These are phyloP conservation scores for Pisolithus microcarpus DNA, from an alignment of 768 basidiomycete genomes.

Conservation along the genomic window DNA sequence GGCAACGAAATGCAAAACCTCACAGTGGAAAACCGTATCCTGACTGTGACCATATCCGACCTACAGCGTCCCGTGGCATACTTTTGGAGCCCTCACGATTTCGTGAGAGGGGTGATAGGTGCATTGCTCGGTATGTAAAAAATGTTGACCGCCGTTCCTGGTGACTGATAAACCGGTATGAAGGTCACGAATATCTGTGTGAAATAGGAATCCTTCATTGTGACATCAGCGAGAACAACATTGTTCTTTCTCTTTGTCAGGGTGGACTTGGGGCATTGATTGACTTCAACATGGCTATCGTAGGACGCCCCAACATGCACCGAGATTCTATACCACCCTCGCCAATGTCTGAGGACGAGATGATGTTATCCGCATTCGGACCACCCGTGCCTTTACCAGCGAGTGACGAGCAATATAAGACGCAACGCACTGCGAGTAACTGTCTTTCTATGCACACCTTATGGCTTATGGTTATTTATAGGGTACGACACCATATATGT, in stretches of 20 bases:
- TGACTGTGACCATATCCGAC: background rate
- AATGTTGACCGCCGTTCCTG: background rate
- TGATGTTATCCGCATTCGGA: too few species aligned
- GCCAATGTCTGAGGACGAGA: too few species aligned
- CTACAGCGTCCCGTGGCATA: slow-evolving; percentile 9
- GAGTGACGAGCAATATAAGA: background rate
- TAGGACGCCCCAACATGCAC: background rate
- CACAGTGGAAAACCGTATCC: background rate
- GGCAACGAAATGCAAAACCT: background rate
- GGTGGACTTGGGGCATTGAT: slow-evolving; percentile 17
- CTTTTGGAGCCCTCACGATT: slow-evolving; percentile 14
- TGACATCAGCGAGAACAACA: slow-evolving; percentile 29
- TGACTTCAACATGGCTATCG: background rate
- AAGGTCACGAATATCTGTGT: slow-evolving; percentile 14
- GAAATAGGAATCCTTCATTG: slow-evolving; percentile 22
- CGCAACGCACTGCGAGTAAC: slow-evolving; percentile 1
- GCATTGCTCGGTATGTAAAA: slow-evolving; percentile 7
- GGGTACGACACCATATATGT: slow-evolving; percentile 11
- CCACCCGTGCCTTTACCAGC: background rate
- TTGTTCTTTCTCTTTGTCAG: slow-evolving; percentile 18
- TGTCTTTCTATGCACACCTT: background rate
- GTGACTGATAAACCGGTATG: background rate
- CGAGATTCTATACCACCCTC: background rate
- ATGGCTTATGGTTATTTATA: background rate
- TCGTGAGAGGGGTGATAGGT: slow-evolving; percentile 11